Evolutionary conservation across 257 asterid species (phyloP).

Genomic region (Scutellaria minor): DNA sequence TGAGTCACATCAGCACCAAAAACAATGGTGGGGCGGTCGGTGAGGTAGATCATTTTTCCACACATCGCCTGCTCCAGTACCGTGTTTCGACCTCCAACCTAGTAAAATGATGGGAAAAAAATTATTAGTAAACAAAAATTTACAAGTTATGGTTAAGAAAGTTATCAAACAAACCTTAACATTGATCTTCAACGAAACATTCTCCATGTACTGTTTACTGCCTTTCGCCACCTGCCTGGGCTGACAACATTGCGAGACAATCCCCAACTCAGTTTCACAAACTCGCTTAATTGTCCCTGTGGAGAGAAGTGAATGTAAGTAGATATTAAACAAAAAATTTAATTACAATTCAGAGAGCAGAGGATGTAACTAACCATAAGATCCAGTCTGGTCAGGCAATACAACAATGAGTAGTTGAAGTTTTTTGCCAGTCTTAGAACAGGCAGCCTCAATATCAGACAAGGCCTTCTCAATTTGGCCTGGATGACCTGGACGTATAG

Average conservation of each 20-base stretch:
- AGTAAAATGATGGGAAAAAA: not conserved
- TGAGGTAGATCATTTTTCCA: conserved; percentile 41
- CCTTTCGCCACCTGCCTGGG: conserved; percentile 43
- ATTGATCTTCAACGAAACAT: conserved; percentile 74
- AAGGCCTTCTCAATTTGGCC: conserved; percentile 52
- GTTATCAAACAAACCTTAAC: conserved; percentile 60
- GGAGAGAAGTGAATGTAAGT: conserved; percentile 1
- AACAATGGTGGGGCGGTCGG: conserved; percentile 67
- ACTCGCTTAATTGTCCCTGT: conserved; percentile 75
- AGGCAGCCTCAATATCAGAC: conserved; percentile 38
- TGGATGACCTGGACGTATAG: conserved; percentile 29
- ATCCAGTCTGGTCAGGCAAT: conserved; percentile 68
- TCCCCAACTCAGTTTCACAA: conserved; percentile 84
- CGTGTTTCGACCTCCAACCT: conserved; percentile 84
- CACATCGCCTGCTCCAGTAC: conserved; percentile 52
- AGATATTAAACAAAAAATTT: not conserved
- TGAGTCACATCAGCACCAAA: conserved; percentile 98
- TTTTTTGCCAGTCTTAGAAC: conserved; percentile 23
- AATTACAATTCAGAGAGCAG: not conserved
- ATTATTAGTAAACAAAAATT: not conserved
- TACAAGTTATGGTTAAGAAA: not conserved
- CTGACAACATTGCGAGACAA: conserved; percentile 86
- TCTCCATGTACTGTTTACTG: conserved; percentile 66
- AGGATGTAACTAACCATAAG: conserved; percentile 57
- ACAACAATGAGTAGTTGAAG: conserved; percentile 73